A percentile compares a stretch with the other conserved stretches of the same genome.
Conservation (phyloP, 495 filamentous ascomycete species). For the Trichoderma asperelloides region DNA sequence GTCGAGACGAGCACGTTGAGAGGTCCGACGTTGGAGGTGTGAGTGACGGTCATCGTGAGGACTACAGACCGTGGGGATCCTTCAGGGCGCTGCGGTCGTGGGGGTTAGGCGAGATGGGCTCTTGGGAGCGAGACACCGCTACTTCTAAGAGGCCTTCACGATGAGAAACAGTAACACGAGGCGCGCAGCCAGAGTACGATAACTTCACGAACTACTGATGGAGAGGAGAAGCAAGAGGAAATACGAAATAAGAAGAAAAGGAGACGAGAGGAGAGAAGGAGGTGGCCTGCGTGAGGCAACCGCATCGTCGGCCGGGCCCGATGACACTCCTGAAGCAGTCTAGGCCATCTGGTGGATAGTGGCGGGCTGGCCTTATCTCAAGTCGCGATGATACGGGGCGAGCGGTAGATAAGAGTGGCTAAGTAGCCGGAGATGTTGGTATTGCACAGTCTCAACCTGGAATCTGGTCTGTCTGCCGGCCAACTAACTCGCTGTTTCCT, state of each 20-base stretch:
- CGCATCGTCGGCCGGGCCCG: slow-evolving; percentile 5
- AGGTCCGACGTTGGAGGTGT: slow-evolving; percentile 17
- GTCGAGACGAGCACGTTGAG: slow-evolving; percentile 68
- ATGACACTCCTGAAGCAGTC: neutral
- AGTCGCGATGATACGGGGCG: neutral
- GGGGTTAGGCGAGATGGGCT: neutral
- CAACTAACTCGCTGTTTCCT: neutral
- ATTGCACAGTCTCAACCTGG: neutral
- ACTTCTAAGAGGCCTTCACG: neutral
- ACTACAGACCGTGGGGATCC: neutral
- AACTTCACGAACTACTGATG: neutral
- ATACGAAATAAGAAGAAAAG: neutral
- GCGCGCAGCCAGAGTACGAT: neutral
- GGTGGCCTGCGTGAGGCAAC: neutral
- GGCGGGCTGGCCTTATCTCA: neutral
- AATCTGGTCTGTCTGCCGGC: neutral
- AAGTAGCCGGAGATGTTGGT: neutral
- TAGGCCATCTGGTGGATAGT: neutral
- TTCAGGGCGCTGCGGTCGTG: neutral
- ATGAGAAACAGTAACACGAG: slow-evolving; percentile 1
- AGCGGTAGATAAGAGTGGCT: neutral
- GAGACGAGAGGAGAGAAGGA: neutral
- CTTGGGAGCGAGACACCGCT: neutral
- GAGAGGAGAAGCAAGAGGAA: neutral
- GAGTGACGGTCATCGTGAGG: slow-evolving; percentile 18